Evolutionary conservation across 495 filamentous ascomycete species (phyloP).

Genomic region (Aspergillus cristatus): DNA sequence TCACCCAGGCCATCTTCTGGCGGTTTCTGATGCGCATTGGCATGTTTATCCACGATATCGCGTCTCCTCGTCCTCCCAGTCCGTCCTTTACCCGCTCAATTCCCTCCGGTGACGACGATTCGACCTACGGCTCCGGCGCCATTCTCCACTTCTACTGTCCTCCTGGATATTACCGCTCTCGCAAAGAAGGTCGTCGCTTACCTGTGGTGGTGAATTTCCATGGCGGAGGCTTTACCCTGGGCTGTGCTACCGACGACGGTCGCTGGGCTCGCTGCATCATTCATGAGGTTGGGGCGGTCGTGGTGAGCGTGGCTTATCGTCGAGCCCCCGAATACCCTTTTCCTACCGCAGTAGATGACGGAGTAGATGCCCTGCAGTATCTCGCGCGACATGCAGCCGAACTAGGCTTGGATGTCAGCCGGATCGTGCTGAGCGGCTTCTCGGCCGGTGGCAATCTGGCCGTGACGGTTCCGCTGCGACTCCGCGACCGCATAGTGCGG

Average conservation of each 20-base stretch:
- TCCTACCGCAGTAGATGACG: conserved; percentile 67
- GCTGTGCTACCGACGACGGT: conserved; percentile 59
- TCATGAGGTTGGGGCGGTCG: conserved; percentile 51
- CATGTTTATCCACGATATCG: conserved; percentile 66
- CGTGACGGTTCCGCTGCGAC: conserved; percentile 66
- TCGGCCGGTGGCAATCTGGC: conserved; percentile 81
- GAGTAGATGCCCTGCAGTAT: conserved; percentile 59
- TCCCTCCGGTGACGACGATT: conserved; percentile 39
- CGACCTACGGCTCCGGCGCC: conserved; percentile 43
- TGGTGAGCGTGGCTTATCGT: conserved; percentile 66
- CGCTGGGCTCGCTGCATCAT: conserved; percentile 53
- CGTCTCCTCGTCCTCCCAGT: conserved; percentile 54
- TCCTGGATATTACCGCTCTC: conserved; percentile 39
- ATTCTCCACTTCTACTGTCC: conserved; percentile 78
- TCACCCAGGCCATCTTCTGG: conserved; percentile 65
- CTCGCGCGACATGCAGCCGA: conserved; percentile 50
- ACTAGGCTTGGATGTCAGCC: conserved; percentile 44
- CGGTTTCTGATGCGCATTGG: conserved; percentile 68
- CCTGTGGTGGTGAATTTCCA: conserved; percentile 68
- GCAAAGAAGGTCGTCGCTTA: conserved; percentile 29
- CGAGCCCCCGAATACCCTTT: conserved; percentile 72
- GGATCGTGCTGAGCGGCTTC: conserved; percentile 74
- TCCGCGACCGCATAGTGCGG: conserved; percentile 30
- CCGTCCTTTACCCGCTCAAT: conserved; percentile 60
- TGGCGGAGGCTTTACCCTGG: conserved; percentile 72